Evolutionary conservation across 2,329 filamentous ascomycete species (phyloP).

Genomic region (Myriosclerotinia curreyana): DNA sequence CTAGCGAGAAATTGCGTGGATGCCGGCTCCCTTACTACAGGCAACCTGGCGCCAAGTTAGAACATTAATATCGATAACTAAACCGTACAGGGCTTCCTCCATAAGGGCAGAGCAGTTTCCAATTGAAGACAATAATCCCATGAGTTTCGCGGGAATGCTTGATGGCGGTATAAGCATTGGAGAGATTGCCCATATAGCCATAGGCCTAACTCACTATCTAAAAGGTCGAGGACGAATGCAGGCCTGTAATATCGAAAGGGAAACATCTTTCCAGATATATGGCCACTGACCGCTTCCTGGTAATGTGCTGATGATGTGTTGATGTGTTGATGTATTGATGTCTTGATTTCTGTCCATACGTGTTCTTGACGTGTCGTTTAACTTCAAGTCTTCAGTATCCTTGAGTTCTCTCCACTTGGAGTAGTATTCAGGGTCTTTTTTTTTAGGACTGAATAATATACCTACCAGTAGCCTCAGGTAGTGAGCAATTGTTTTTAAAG

Average conservation of each 20-base stretch:
- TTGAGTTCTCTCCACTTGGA: slow-evolving; percentile 6
- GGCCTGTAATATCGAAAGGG: not conserved
- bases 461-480: no score
- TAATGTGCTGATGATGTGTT: no score
- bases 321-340: not conserved
- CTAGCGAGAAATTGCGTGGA: not conserved
- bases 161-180: not conserved
- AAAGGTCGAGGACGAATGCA: not conserved
- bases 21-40: no score
- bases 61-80: not conserved
- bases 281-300: no score
- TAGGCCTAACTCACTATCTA: not conserved
- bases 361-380: slow-evolving; percentile 11
- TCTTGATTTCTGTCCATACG: not conserved
- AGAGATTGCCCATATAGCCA: no score
- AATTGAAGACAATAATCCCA: not conserved
- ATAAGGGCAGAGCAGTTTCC: not conserved
- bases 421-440: not conserved
- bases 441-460: not conserved
- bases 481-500: no score
- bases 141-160: not conserved
- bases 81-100: not conserved
- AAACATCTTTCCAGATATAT: no score
- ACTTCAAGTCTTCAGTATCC: not conserved
- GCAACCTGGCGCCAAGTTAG: not conserved